A percentile compares a stretch with the other conserved stretches of the same genome.
These are phyloP conservation scores for Trichocomaceae sp. DNA, from an alignment of 2,329 filamentous ascomycete genomes.

Conservation along the genomic window DNA sequence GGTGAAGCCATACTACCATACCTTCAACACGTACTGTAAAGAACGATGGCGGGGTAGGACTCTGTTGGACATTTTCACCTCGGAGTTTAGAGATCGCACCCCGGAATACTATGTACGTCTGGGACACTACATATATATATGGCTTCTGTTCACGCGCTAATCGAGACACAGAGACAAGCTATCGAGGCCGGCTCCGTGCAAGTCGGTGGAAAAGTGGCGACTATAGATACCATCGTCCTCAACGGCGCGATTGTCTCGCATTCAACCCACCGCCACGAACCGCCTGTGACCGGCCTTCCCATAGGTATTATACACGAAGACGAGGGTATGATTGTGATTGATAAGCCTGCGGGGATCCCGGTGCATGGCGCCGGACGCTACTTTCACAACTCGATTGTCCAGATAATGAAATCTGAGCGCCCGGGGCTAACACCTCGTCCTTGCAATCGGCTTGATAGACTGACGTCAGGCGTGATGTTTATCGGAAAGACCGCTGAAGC, in stretches of 20 bases:
- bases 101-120: conserved; percentile 71
- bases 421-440: conserved; percentile 58
- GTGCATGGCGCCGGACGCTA: conserved; percentile 94
- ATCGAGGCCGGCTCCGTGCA: conserved; percentile 73
- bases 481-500: conserved; percentile 79
- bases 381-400: conserved; percentile 88
- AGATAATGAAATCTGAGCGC: conserved; percentile 80
- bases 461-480: conserved; percentile 98
- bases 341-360: conserved; percentile 91
- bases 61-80: conserved; percentile 79
- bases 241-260: conserved; percentile 92
- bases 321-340: conserved; percentile 87
- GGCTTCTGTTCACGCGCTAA: not conserved
- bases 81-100: conserved; percentile 85
- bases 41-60: conserved; percentile 66
- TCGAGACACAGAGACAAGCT: conserved; percentile 52
- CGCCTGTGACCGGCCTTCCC: conserved; percentile 74
- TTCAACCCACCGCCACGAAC: conserved; percentile 91
- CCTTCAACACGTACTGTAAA: conserved; percentile 30
- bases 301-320: conserved; percentile 86
- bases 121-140: not conserved
- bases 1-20: conserved; percentile 42
- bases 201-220: conserved; percentile 69
- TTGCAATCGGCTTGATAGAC: conserved; percentile 86
- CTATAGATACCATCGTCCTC: conserved; percentile 62